phyloP scores from a whole-genome alignment of 2,329 filamentous ascomycete genomes.

The Sarocladium brachiariae region DNA sequence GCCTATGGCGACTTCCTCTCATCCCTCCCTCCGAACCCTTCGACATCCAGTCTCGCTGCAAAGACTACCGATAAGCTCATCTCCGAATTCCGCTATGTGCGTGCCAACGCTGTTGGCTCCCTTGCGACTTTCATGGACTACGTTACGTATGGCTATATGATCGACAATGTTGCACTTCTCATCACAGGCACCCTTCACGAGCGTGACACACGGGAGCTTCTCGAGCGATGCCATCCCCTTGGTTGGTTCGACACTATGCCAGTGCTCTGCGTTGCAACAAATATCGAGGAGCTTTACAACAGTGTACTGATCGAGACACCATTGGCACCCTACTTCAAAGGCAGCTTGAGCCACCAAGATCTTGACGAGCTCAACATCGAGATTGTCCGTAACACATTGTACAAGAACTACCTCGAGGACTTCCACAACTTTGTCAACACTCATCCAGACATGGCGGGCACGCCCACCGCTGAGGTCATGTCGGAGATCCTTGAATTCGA shows the following conservation, averaged over 20 bases:
- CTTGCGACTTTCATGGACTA: conserved; percentile 96
- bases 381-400: conserved; percentile 95
- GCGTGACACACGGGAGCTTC: conserved; percentile 87
- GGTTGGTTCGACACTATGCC: conserved; percentile 99
- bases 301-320: conserved; percentile 95
- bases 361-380: conserved; percentile 98
- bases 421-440: conserved; percentile 94
- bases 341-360: conserved; percentile 90
- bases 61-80: conserved; percentile 98
- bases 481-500: conserved; percentile 93
- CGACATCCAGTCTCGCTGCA: conserved; percentile 86
- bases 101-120: conserved; percentile 86
- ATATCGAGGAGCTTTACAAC: conserved; percentile 98
- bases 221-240: conserved; percentile 92
- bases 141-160: conserved; percentile 99
- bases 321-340: conserved; percentile 94
- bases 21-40: conserved; percentile 89
- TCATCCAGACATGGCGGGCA: conserved; percentile 76
- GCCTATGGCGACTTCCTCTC: conserved; percentile 96
- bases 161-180: conserved; percentile 95
- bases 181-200: conserved; percentile 98
- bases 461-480: conserved; percentile 92
- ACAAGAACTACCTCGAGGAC: conserved; percentile 99
- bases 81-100: conserved; percentile 92
- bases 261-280: conserved; percentile 93